Conservation (phyloP, 2,329 filamentous ascomycete species). For the Pseudocercospora pini-densiflorae region DNA sequence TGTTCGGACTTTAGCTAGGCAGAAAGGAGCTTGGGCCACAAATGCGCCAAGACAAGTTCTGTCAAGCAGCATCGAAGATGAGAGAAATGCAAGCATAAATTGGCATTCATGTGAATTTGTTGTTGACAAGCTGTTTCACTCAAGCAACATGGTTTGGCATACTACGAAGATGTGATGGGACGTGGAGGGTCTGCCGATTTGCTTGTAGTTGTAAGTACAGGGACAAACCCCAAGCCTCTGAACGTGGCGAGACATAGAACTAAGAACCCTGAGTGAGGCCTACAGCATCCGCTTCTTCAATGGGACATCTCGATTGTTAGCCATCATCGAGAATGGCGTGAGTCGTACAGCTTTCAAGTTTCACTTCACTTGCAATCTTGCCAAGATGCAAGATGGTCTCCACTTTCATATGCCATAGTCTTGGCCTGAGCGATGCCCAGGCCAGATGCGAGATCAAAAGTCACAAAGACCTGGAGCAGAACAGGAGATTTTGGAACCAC, state of each 20-base stretch:
- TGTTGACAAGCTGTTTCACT: neutral
- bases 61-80: neutral
- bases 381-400: neutral
- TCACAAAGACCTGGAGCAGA: neutral
- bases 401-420: neutral
- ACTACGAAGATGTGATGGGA: too few species aligned
- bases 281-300: too few species aligned
- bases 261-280: too few species aligned
- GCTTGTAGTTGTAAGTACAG: too few species aligned
- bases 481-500: neutral
- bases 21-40: neutral
- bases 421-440: neutral
- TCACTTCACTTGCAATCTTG: neutral
- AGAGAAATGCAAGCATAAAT: neutral
- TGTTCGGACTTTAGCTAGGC: neutral
- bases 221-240: too few species aligned
- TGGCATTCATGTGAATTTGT: neutral
- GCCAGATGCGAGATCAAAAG: neutral
- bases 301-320: too few species aligned
- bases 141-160: neutral
- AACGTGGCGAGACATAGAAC: too few species aligned
- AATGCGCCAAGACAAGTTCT: neutral
- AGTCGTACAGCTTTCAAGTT: neutral
- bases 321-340: too few species aligned
- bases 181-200: too few species aligned